Percentiles rank a stretch among this genome's conserved stretches.
These are phyloP conservation scores for Salix purpurea DNA, from an alignment of 345 rosid species.

Conservation along the genomic window DNA sequence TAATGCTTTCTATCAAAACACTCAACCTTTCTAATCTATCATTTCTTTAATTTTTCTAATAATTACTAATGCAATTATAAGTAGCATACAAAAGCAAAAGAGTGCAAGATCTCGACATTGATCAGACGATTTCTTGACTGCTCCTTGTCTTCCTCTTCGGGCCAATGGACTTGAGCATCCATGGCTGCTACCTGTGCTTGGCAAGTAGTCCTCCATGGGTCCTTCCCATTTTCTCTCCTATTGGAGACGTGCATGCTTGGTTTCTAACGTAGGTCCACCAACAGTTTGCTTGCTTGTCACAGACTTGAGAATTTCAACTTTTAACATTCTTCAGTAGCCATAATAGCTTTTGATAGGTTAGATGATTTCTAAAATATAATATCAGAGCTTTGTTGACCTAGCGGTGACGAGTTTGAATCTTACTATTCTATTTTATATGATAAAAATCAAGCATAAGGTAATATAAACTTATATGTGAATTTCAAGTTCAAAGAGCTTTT, in stretches of 20 bases:
- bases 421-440: no score
- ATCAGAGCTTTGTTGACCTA: no score
- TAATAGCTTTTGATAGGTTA: background rate
- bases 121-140: slow-evolving; percentile 14
- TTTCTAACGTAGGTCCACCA: slow-evolving; percentile 1
- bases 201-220: slow-evolving; percentile 3
- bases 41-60: background rate
- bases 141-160: slow-evolving; percentile 5
- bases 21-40: slow-evolving; percentile 18
- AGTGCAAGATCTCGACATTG: background rate
- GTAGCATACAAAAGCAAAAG: slow-evolving; percentile 10
- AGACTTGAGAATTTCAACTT: background rate
- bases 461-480: no score
- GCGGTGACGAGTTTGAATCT: no score
- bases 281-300: background rate
- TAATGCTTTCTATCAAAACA: slow-evolving; percentile 2
- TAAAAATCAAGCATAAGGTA: no score
- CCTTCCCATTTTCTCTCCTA: slow-evolving; percentile 11
- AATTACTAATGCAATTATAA: background rate
- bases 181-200: slow-evolving; percentile 10
- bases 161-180: slow-evolving; percentile 3
- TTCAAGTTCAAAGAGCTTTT: no score
- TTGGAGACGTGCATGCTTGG: slow-evolving; percentile 11
- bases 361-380: no score
- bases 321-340: background rate